Conservation (phyloP, 495 filamentous ascomycete species). For the Aspergillus conjunctus region DNA sequence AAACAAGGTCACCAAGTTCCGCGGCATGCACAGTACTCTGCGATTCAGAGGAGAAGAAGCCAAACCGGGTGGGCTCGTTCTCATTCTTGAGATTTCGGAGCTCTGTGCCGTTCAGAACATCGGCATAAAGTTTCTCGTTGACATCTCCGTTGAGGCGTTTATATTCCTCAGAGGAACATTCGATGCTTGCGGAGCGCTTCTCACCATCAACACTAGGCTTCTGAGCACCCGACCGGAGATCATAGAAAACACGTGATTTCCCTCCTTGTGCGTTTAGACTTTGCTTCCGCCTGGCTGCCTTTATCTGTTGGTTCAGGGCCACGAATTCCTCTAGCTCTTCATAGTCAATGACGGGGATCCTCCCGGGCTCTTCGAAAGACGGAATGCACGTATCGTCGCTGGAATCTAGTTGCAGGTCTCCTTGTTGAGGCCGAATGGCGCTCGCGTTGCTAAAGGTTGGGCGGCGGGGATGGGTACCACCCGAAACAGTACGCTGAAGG, state of each 20-base stretch:
- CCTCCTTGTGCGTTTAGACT: constrained; percentile 55
- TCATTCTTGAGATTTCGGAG: constrained; percentile 42
- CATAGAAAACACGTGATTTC: constrained; percentile 61
- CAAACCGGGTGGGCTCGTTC: constrained; percentile 75
- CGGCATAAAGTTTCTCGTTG: constrained; percentile 29
- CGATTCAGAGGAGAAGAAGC: constrained; percentile 92
- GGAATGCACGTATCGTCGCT: constrained; percentile 90
- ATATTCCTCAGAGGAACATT: constrained; percentile 29
- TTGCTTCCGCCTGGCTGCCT: constrained; percentile 47
- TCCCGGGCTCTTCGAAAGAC: constrained; percentile 52
- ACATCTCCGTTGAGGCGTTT: constrained; percentile 12
- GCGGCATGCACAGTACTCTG: constrained; percentile 89
- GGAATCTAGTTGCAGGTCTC: constrained; percentile 44
- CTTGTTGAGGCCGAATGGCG: constrained; percentile 46
- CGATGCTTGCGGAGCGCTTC: constrained; percentile 37
- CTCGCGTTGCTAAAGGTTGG: constrained; percentile 65
- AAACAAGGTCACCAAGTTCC: constrained; percentile 81
- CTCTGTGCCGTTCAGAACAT: constrained; percentile 37
- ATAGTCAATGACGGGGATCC: constrained; percentile 74
- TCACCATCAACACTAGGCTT: constrained; percentile 29
- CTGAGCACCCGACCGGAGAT: constrained; percentile 53
- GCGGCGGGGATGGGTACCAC: constrained; percentile 61
- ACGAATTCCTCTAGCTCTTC: constrained; percentile 88
- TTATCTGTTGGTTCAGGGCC: constrained; percentile 56
- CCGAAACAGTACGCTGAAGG: constrained; percentile 72